A percentile compares a stretch with the other conserved stretches of the same genome.
Evolutionary conservation across 1,139 yeast genomes (phyloP).

Genomic region (Arxiozyma bovina): DNA sequence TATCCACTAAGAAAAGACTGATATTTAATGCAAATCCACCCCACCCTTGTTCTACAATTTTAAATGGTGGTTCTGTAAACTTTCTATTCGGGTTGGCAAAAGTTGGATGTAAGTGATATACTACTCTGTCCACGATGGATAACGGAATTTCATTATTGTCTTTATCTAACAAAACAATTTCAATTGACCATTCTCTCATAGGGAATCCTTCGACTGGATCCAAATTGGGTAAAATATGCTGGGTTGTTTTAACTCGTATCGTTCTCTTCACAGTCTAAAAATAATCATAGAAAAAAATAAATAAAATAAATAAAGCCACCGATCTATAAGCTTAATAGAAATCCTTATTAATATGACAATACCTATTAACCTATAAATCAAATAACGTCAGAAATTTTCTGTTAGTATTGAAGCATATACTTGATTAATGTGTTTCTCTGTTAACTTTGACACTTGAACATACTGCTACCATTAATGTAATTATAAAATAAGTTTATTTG

Average conservation of each 20-base stretch:
- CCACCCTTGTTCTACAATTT: constrained; percentile 93
- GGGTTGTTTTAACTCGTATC: constrained; percentile 79
- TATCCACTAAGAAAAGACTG: constrained; percentile 67
- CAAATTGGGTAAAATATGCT: constrained; percentile 70
- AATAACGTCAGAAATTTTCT: too few relatives aligned
- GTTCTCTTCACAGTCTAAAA: constrained; percentile 62
- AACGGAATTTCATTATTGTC: constrained; percentile 84
- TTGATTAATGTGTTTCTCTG: not conserved
- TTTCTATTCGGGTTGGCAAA: constrained; percentile 85
- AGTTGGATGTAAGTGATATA: constrained; percentile 93
- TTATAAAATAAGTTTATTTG: too few relatives aligned
- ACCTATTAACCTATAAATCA: not conserved
- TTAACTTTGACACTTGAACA: not conserved
- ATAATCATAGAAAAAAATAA: not conserved
- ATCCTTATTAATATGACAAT: not conserved
- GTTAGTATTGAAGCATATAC: not conserved
- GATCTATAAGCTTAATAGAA: not conserved
- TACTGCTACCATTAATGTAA: constrained; percentile 10
- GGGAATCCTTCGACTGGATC: constrained; percentile 91
- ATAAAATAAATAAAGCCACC: not conserved
- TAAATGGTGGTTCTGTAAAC: constrained; percentile 79
- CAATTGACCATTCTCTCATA: constrained; percentile 90
- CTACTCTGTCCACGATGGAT: constrained; percentile 79
- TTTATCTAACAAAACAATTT: constrained; percentile 64
- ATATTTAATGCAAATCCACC: constrained; percentile 93